Evolutionary conservation across 192 early-diverging fungal species (phyloP), one percentile per base, ranked within the genome.

Genomic region (Coemansia nantahalensis): DNA sequence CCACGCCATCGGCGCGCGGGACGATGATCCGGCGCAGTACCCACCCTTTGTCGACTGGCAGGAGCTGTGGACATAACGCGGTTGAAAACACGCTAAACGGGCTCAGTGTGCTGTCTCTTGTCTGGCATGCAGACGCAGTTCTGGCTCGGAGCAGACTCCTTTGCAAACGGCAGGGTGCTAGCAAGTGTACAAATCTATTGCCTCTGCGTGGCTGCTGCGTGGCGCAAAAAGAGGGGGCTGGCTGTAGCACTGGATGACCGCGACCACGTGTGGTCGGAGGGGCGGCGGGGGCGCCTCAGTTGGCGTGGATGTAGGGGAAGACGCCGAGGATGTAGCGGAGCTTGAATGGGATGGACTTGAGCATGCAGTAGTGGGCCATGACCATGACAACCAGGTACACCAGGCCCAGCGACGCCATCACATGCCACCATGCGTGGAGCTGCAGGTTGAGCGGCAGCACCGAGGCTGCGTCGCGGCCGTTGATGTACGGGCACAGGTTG

Each of bases 351-450:
- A 67, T 56, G 32, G 54, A 39, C 34, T 56, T 61, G 32, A 68
- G 38, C 30, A 79, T 33, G 14, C 70, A 72, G 56, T 73, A 63
- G 50, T 79, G 68, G 45, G 51, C 58, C 69, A 85, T 71, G 40
- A 80, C 65, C 33, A 85, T 62, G 1, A 80, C 77, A 2, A 79
- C 78, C 58, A 85, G 52, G 17, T 82, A 72, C 39, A 79, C 82
- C 5, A 83, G 62, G 2, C 80, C 83, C 37, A 82, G 45, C 9
- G 81, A 83, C 4, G 79, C 82, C 28, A 85, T 54, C 1, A 80
- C 63, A 40, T 85, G 83, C 83, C 83, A 85, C 78, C 79, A 78
- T 9, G 83, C 83, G 46, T 85, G 83, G 9, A 85, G 63, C 56
- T 85, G 66, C 61, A 72, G 22, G 58, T 83, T 82, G 53, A 69